Percentiles rank a stretch among this genome's conserved stretches.
These are phyloP conservation scores for Curvularia hawaiiensis DNA, from an alignment of 2,329 filamentous ascomycete species.

Conservation along the genomic window DNA sequence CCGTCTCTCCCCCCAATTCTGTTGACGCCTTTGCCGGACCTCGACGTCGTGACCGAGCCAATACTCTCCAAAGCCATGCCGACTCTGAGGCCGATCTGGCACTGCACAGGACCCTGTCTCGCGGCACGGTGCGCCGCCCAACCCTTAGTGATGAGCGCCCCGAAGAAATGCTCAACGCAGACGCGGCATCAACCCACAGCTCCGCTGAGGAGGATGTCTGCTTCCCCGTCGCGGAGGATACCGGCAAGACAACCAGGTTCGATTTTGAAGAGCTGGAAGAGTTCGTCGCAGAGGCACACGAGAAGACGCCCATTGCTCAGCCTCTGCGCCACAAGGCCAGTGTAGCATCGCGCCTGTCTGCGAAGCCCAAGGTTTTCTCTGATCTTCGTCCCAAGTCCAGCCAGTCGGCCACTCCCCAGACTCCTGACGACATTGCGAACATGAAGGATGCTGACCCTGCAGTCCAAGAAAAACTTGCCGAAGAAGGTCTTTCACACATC, in stretches of 20 bases:
- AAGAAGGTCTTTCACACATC: slow-evolving; percentile 44
- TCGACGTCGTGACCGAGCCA: slow-evolving; percentile 78
- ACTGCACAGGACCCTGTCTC: slow-evolving; percentile 73
- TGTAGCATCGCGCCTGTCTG: slow-evolving; percentile 49
- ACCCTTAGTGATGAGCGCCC: slow-evolving; percentile 65
- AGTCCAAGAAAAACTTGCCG: slow-evolving; percentile 52
- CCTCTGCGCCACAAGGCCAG: slow-evolving; percentile 48
- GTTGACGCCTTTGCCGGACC: slow-evolving; percentile 96
- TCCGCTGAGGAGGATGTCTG: slow-evolving; percentile 87
- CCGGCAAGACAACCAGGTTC: slow-evolving; percentile 79
- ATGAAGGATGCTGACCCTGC: slow-evolving; percentile 38
- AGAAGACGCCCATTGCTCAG: slow-evolving; percentile 53
- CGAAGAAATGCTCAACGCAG: slow-evolving; percentile 63
- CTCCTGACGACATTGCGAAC: slow-evolving; percentile 39
- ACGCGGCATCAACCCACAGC: slow-evolving; percentile 67
- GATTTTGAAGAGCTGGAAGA: slow-evolving; percentile 95
- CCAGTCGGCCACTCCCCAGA: slow-evolving; percentile 44
- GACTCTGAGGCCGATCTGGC: slow-evolving; percentile 61
- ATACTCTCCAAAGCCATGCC: slow-evolving; percentile 65
- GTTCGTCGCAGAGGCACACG: slow-evolving; percentile 71
- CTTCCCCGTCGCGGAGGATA: slow-evolving; percentile 74
- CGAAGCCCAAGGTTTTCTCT: slow-evolving; percentile 62
- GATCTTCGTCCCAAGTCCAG: slow-evolving; percentile 60
- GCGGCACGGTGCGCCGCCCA: slow-evolving; percentile 65
- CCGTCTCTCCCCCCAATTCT: slow-evolving; percentile 89